A percentile compares a stretch with the other conserved stretches of the same genome.
Conservation (phyloP, 495 filamentous ascomycete genomes). For the Friedmanniomyces endolithicus region DNA sequence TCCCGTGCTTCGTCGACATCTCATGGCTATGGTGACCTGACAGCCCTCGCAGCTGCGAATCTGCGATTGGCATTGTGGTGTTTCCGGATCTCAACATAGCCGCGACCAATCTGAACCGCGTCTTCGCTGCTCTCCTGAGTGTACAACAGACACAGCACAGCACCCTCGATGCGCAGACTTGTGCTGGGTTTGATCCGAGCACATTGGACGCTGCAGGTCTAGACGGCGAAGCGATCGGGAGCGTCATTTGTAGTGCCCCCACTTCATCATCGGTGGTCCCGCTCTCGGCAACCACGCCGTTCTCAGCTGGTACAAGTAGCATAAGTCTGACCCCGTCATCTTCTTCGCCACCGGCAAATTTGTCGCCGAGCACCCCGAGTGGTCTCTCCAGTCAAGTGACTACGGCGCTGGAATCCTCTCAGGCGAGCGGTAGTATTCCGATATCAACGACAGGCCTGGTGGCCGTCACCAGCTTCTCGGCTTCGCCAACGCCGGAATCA, state of each 20-base stretch:
- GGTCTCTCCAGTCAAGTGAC: too few relatives aligned
- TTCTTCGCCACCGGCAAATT: neutral
- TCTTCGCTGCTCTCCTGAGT: neutral
- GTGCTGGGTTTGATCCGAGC: neutral
- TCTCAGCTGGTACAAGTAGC: neutral
- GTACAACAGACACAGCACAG: neutral
- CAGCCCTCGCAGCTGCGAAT: neutral
- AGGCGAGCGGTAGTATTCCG: too few relatives aligned
- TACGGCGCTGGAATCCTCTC: too few relatives aligned
- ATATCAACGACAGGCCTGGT: too few relatives aligned
- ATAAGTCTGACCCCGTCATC: neutral
- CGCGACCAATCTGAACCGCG: neutral
- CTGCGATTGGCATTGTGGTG: conserved; percentile 5
- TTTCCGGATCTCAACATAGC: conserved; percentile 5
- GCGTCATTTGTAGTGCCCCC: neutral
- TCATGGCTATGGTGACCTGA: neutral
- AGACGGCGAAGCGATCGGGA: neutral
- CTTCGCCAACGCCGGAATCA: too few relatives aligned
- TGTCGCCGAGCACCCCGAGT: too few relatives aligned
- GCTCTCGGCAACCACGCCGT: neutral
- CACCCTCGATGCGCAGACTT: neutral
- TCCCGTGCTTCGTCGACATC: neutral
- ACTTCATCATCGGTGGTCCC: neutral
- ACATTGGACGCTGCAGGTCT: neutral
- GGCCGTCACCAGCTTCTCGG: too few relatives aligned